Base-by-base conservation (phyloP, 352 stramenopile genomes). In the Pseudoperonospora humuli region DNA sequence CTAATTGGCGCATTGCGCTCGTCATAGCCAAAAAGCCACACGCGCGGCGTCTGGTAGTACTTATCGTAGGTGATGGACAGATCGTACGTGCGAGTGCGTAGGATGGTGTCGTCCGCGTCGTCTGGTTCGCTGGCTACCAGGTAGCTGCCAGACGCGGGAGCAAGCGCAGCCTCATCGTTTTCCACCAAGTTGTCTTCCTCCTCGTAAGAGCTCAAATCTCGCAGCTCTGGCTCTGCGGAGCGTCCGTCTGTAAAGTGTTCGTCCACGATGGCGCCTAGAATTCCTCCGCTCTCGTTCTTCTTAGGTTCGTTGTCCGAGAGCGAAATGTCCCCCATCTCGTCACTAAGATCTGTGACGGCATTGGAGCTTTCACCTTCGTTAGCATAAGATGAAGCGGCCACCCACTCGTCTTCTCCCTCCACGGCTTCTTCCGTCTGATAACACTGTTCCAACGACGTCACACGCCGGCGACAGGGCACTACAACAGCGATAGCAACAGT, bases 61-160 rank as follows among this genome's bases (percentile, higher is more conserved):
- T 99, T 98, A 72, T 99, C 96, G 73, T 99, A 99, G 26, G 93
- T 98, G 54, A 99, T 98, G 45, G 72, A 96, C 9, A 99, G 52
- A 64, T 99, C 96, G 67, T 99, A 99, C 37, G 91, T 98, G 46
- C 96, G 86, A 23, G 95, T 97, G 57, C 96, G 90, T 36, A 96
- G 57, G 51, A 97, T 84, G 46, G 92, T 76, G 50, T 97, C 84
- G 36, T 96, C 86, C 50, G 91, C 82, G 52, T 93, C 92, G 29
- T 86, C 75, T 2, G 77, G 72, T 36, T 89, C 76, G 11, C 57
- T 76, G 9, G 82, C 73, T 15, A 89, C 66, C 18, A 88, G 45
- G 48, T 88, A 88, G 31, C 48, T 53, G 34, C 49, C 35, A 23
- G 39, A 15, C 1, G 52, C 31, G 17, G 53, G 35, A 9, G 48